These are phyloP conservation scores for Daedalea quercina DNA, from an alignment of 768 basidiomycete species.

Conservation along the genomic window DNA sequence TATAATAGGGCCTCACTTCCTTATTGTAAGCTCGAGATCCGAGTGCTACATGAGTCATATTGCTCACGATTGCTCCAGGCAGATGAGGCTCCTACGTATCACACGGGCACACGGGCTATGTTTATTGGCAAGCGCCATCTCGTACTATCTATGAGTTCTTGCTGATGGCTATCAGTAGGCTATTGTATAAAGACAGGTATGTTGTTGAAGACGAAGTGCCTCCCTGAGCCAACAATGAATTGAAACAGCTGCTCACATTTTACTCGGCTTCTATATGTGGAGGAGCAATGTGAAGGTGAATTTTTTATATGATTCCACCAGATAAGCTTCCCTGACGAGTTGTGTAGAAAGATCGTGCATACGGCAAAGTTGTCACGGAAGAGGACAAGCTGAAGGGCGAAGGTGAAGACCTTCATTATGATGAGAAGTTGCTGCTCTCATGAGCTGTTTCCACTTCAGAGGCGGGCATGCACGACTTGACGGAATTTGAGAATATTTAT, in stretches of 20 bases:
- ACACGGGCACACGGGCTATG: slow-evolving; percentile 13
- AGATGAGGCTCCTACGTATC: slow-evolving; percentile 12
- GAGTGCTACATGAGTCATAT: background rate
- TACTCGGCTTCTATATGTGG: slow-evolving; percentile 12
- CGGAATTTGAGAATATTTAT: slow-evolving; percentile 13
- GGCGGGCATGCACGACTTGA: slow-evolving; percentile 16
- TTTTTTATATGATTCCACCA: too few species aligned
- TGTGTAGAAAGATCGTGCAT: slow-evolving; percentile 9
- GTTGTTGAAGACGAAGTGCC: background rate
- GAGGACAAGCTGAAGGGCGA: slow-evolving; percentile 15
- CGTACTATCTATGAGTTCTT: too few species aligned
- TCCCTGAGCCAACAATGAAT: background rate
- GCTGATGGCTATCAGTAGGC: slow-evolving; percentile 1
- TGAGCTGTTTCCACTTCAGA: slow-evolving; percentile 2
- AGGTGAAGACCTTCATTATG: background rate
- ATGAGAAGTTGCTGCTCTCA: background rate
- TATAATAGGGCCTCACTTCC: slow-evolving; percentile 14
- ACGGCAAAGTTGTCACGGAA: slow-evolving; percentile 8
- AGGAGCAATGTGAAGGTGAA: slow-evolving; percentile 13
- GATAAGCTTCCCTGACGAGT: background rate
- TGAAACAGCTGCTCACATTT: slow-evolving; percentile 5
- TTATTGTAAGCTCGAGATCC: background rate
- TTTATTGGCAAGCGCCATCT: slow-evolving; percentile 8
- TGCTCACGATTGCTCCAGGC: background rate
- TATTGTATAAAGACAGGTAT: slow-evolving; percentile 14